Base-by-base conservation (phyloP, 805 yeast genomes). In the Metschnikowia chrysomelidarum region DNA sequence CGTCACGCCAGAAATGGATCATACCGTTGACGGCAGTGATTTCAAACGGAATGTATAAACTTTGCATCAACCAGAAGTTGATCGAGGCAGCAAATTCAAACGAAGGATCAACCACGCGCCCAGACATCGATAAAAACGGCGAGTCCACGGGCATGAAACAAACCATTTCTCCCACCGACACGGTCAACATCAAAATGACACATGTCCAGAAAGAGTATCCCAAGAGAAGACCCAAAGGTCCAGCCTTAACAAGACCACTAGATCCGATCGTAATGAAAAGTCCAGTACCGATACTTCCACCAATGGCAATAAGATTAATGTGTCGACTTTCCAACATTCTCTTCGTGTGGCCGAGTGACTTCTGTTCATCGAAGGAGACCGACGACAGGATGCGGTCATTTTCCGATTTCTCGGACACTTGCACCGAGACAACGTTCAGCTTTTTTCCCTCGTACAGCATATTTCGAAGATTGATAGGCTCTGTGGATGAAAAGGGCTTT, bases 1-100 rank as follows among this genome's bases (percentile, higher is more conserved):
- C 75, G 36, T 59, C 65, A 43, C 73, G 54, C 77, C 78, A 73
- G 46, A 56, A 73, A 47, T 71, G 79, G 23, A 78, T 57, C 66
- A 76, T 71, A 17, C 76, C 71, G 34, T 76, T 75, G 35, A 73
- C 73, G 47, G 67, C 44, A 21, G 51, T 44, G 28, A 51, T 40
- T 30, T 47, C 45, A 30, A 44, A 36, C 10, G 58, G 49, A 50
- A 56, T 48, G 47, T 56, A 68, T 36, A 68, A 54, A 29, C 68
- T 59, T 44, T 68, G 66, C 68, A 70, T 64, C 18, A 71, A 43
- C 57, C 66, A 64, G 36, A 62, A 64, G 46, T 64, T 64, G 27
- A 59, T 53, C 18, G 64, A 62, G 17, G 61, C 58, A 15, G 59
- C 51, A 28, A 53, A 47, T 45, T 62, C 67, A 32, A 59, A 53